Evolutionary conservation across 225 moss, liverwort and hornwort species (phyloP).

Genomic region (Antitrichia curtipendula): DNA sequence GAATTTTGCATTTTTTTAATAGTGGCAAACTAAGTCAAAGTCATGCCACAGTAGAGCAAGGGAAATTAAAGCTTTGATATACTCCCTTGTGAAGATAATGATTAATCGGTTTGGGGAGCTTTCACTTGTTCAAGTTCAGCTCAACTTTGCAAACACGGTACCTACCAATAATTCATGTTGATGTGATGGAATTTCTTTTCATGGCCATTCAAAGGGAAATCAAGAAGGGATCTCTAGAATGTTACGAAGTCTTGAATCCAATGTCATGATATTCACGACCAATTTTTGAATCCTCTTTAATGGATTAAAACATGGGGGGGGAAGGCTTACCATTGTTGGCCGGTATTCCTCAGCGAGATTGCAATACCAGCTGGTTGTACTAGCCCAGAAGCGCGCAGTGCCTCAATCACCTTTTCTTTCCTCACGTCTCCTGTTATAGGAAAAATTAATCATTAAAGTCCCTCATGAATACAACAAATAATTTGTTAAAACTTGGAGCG

Average conservation of each 20-base stretch:
- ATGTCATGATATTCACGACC: background rate
- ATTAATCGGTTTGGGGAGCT: background rate
- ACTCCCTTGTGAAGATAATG: background rate
- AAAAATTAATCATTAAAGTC: background rate
- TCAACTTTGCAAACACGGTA: background rate
- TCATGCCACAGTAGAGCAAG: background rate
- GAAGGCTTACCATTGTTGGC: constrained; percentile 30
- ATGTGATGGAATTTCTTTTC: background rate
- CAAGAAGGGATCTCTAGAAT: background rate
- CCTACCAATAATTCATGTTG: too few relatives aligned
- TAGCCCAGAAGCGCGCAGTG: constrained; percentile 11
- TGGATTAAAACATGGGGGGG: background rate
- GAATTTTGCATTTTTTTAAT: background rate
- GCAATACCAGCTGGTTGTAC: constrained; percentile 21
- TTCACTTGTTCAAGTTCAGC: background rate
- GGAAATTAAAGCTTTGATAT: background rate
- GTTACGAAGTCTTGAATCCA: background rate
- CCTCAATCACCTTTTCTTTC: constrained; percentile 13
- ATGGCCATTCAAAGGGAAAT: background rate
- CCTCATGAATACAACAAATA: background rate
- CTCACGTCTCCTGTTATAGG: constrained; percentile 3
- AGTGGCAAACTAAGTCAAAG: background rate
- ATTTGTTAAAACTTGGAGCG: background rate
- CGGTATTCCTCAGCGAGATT: constrained; percentile 21
- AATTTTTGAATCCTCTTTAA: background rate